phyloP scores from a whole-genome alignment of 2,329 filamentous ascomycete genomes.

The Berkeleyomyces rouxiae region DNA sequence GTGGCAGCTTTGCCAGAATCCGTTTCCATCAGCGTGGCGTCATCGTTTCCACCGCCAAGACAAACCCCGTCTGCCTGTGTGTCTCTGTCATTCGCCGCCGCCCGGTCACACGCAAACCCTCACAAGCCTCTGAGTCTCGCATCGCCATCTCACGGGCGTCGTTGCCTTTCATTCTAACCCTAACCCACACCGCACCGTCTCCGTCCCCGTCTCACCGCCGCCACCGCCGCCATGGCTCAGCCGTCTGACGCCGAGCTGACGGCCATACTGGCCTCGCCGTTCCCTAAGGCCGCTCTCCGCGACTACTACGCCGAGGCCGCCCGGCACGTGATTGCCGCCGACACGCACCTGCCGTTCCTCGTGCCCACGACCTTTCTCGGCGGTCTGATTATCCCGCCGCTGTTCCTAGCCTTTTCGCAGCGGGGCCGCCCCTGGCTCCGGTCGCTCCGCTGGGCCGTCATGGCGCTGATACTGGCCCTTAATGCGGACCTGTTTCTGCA shows the following conservation, averaged over 20 bases:
- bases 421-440: constrained; percentile 29
- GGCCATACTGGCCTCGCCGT: constrained; percentile 4
- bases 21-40: background rate
- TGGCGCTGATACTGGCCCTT: constrained; percentile 27
- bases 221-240: background rate
- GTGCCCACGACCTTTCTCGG: constrained; percentile 35
- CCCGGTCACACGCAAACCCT: background rate
- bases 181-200: background rate
- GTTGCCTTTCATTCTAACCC: background rate
- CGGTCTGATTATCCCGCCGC: constrained; percentile 30
- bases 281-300: constrained; percentile 15
- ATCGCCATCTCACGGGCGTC: background rate
- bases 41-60: too few relatives aligned
- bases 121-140: background rate
- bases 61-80: too few relatives aligned
- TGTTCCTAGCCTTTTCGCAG: constrained; percentile 42
- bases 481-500: constrained; percentile 26
- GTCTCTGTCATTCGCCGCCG: too few relatives aligned
- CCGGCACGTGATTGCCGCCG: constrained; percentile 22
- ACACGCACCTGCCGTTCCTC: constrained; percentile 30
- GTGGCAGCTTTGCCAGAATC: background rate
- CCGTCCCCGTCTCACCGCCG: background rate
- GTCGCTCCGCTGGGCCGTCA: constrained; percentile 30
- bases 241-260: constrained; percentile 4
- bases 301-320: constrained; percentile 24